Conservation (phyloP, 2,329 filamentous ascomycete species). For the Fusarium dimerum region DNA sequence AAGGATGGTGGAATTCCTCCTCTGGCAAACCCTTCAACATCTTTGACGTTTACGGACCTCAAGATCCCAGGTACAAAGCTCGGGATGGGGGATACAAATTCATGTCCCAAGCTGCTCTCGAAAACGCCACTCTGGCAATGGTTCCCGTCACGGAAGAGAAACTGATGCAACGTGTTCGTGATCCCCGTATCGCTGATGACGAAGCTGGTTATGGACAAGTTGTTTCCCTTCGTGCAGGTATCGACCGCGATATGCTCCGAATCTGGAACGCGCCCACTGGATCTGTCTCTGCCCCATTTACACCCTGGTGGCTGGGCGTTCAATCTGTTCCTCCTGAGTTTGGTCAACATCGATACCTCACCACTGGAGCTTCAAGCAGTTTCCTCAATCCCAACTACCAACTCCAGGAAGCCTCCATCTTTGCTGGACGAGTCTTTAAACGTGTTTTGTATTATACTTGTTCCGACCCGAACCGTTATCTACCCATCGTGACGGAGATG, state of each 20-base stretch:
- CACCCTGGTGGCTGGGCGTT: conserved; percentile 25
- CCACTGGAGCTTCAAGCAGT: conserved; percentile 23
- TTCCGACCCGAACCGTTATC: conserved; percentile 19
- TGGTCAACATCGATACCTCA: conserved; percentile 22
- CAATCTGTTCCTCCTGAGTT: conserved; percentile 22
- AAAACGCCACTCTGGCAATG: conserved; percentile 23
- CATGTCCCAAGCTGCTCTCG: conserved; percentile 24
- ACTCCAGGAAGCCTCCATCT: conserved; percentile 22
- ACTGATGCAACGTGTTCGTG: conserved; percentile 23
- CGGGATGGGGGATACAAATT: conserved; percentile 27
- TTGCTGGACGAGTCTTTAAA: conserved; percentile 24
- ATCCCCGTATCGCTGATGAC: conserved; percentile 24
- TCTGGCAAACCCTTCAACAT: conserved; percentile 23
- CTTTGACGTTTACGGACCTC: conserved; percentile 21
- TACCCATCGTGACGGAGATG: conserved; percentile 16
- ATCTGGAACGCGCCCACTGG: conserved; percentile 24
- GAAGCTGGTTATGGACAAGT: conserved; percentile 25
- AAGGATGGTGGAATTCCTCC: conserved; percentile 26
- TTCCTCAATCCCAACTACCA: conserved; percentile 28
- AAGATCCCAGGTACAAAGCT: conserved; percentile 22
- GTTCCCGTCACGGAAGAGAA: conserved; percentile 21
- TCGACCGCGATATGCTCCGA: conserved; percentile 19
- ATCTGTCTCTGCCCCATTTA: conserved; percentile 21
- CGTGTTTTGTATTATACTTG: conserved; percentile 26
- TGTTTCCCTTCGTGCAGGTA: conserved; percentile 14